Evolutionary conservation across 1,284 basidiomycete species (phyloP), one percentile per base, ranked within the genome.

Genomic region (Rhodotorula sp.): DNA sequence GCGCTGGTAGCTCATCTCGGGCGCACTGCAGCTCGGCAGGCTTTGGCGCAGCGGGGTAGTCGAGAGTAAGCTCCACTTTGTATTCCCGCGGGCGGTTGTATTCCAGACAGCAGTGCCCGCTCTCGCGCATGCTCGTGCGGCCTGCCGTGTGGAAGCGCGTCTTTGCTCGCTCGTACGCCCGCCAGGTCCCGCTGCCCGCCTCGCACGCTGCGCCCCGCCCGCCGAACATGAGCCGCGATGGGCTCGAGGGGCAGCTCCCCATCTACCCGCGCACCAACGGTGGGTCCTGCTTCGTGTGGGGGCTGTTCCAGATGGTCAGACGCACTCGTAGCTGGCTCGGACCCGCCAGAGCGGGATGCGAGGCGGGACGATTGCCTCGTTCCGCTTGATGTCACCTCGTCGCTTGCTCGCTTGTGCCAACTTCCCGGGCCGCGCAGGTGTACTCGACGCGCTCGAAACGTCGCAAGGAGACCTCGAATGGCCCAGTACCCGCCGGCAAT

Each of bases 141-240:
- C 14, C 34, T 9, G 17, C 19, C 19, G 21, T 56, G 10, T 21
- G 14, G 8, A 34, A 56, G 8, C 62, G 50, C 12, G 10, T 49
- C n/a, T 42, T 55, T 34, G 42, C 49, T 5, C 68, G 68, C 49
- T 21, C 52, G 1, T 70, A 66, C 64, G 69, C 69, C 4, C 57
- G 58, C 8, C 69, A 70, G 60, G 69, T 66, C 34, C 55, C 54
- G 14, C 55, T 53, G 48, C 42, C 61, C 61, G 16, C 46, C 9
- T 19, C 25, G 25, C n/a, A 7, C 27, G 13, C 23, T 23, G 12
- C 58, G 19, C 27, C 17, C n/a, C 19, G 16, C 3, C 17, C 25
- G 10, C 44, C 45, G 17, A 46, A 46, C 34, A 62, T 62, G 61
- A n/a, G 4, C 50, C 50, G 50, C 45, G 10, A 13, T 14, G 7